Base-by-base conservation (phyloP, 345 rosid genomes). In the Fremontodendron californicum region DNA sequence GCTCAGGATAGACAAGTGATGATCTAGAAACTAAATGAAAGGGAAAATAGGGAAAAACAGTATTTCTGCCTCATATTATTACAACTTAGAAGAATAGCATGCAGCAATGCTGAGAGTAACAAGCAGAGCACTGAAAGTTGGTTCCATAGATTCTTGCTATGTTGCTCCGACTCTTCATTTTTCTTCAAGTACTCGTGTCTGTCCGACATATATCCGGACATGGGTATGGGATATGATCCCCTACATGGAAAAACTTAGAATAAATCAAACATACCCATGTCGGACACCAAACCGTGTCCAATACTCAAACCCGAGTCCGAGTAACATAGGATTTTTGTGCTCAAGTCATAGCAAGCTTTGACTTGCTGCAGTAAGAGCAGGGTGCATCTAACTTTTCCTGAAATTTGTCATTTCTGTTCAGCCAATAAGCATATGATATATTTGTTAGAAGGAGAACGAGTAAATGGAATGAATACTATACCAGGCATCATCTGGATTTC, bases 401-500 rank as follows among this genome's bases (percentile, higher is more conserved):
- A n/a, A 8, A 57, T 39, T 1, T 35, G 21, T 35, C 8, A 39
- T 65, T 35, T 65, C 13, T 45, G 33, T 67, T 67, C 19, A 6
- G 51, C 25, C 23, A 31, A 67, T 6, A 42, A 21, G 33, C 29
- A 23, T 42, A 42, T 15, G 2, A 40, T 39, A n/a, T 10, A 40
- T 42, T 57, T n/a, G 33, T 40, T 15, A 66, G 5, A 35, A 54
- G 62, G 63, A 57, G 63, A 8, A 57, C 9, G 71, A 42, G 27
- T 66, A 25, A 66, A 66, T 12, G 16, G 51, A 42, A 66, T 66
- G 51, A 42, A 42, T 21, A 3, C 15, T 66, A 42, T 74, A 85
- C 90, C 91, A 88, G 57, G 85, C 89, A 4, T 58, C 67, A 31
- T 55, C 61, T 83, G 88, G 61, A 68, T 86, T 84, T 9, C 18